Conservation (phyloP, 805 yeast genomes). For the Saccharomyces mikatae region DNA sequence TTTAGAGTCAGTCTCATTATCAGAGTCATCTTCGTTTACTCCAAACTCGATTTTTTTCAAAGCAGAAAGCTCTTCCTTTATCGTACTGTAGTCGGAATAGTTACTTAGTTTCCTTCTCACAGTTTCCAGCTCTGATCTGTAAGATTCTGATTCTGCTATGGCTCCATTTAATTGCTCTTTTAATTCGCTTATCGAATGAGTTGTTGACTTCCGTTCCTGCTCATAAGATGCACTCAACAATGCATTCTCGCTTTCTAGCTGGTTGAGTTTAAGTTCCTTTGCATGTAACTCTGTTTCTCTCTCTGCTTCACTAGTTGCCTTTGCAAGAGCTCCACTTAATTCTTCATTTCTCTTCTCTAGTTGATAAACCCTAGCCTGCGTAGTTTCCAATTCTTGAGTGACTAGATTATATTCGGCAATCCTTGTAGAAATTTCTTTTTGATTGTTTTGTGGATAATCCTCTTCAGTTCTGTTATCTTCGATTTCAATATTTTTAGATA, state of each 20-base stretch:
- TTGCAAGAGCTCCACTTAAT: slow-evolving; percentile 55
- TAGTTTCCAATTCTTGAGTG: slow-evolving; percentile 65
- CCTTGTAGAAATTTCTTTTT: slow-evolving; percentile 20
- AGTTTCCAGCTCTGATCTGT: slow-evolving; percentile 41
- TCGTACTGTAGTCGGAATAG: slow-evolving; percentile 67
- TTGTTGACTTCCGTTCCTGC: slow-evolving; percentile 16
- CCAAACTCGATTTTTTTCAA: slow-evolving; percentile 74
- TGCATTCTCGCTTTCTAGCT: slow-evolving; percentile 64
- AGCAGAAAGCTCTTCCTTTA: slow-evolving; percentile 67
- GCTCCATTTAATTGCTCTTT: slow-evolving; percentile 33
- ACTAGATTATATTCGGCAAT: slow-evolving; percentile 52
- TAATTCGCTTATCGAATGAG: slow-evolving; percentile 13
- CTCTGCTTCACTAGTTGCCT: slow-evolving; percentile 40
- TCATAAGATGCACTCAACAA: slow-evolving; percentile 28
- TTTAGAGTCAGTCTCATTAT: slow-evolving; percentile 26
- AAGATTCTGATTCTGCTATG: slow-evolving; percentile 40
- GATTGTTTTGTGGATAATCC: slow-evolving; percentile 13
- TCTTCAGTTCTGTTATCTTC: slow-evolving; percentile 27
- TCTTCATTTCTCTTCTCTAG: slow-evolving; percentile 74
- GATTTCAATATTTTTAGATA: slow-evolving; percentile 46
- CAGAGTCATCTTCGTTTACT: slow-evolving; percentile 27
- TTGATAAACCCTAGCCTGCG: slow-evolving; percentile 58
- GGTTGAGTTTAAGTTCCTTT: slow-evolving; percentile 39
- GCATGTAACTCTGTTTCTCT: slow-evolving; percentile 35
- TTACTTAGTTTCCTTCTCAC: slow-evolving; percentile 43